Evolutionary conservation across 495 filamentous ascomycete species (phyloP), one percentile per base, ranked within the genome.

Genomic region (Penicillium malachiteum): DNA sequence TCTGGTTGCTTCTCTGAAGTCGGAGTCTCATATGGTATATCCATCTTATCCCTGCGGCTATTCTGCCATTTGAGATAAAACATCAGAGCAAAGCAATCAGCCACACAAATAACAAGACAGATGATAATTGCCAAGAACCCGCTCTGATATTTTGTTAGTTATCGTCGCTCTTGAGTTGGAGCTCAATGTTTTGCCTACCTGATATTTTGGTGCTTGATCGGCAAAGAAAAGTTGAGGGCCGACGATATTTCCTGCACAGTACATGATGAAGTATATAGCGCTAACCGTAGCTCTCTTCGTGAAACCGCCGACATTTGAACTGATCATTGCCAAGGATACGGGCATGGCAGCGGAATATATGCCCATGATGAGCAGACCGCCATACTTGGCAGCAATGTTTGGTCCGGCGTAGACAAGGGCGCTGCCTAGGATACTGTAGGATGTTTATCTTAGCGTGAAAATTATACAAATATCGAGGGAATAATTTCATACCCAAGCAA

Each of bases 251-350:
- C 55, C 50, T 3, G 18, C 38, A n/a, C 55, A 54, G 49, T 57
- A 66, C 7, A 32, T 38, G 14, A 60, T 46, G 33, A 61, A 64
- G 5, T 41, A 35, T 2, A 57, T 38, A 17, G 64, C 59, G 18
- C 50, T 66, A 10, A 70, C 63, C 1, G 63, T 61, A 5, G 68
- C 60, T 48, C 83, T 81, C 63, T 86, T 84, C 7, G 83, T 84
- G 65, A 81, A 84, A 14, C 82, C 82, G 4, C 78, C 78, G 1
- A 84, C 70, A 47, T 85, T 84, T 1, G 41, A 18, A 18, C 38
- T 21, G 32, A 71, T 74, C 0, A 68, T 67, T 17, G 81, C 75
- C 16, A 82, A 60, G 13, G 43, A 7, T 66, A 73, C 4, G 79
- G 66, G 1, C 26, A 63, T 48, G n/a, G 16, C 21, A 30, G 35